Evolutionary conservation across 805 yeast genomes (phyloP), one percentile per base, ranked within the genome.

Genomic region (Metschnikowia orientalis): DNA sequence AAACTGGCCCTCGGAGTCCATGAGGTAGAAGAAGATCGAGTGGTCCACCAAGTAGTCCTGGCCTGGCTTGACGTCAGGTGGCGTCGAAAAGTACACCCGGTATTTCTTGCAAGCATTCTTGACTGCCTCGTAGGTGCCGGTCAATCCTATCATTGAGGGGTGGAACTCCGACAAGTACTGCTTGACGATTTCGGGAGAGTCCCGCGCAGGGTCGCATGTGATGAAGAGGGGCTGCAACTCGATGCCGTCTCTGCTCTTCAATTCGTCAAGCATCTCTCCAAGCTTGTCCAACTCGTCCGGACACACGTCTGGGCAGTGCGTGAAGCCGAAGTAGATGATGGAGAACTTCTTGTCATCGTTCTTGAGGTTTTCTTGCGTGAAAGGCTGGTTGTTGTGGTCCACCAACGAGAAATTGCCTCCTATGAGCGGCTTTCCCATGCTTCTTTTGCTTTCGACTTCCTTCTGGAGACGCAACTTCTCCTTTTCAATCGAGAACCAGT

Each of bases 1-100:
- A 53, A 87, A 92, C 53, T 86, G 78, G 29, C 97, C 98, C 56
- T 92, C 96, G n/a, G 95, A 89, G 56, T 92, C 97, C 97, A 92
- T 90, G 50, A 92, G 67, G 54, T 92, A 92, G 63, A 90, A 90
- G 75, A 92, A 92, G 38, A 92, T 88, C 3, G 97, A 90, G 61
- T 92, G 98, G 56, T 92, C 98, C 19, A 92, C 98, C 41, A 92
- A 69, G 55, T 92, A 92, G 50, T 92, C 96, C 60, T 92, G 95
- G 12, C 97, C 97, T 0, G 95, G 92, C 56, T 88, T 86, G 28
- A 92, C 81, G 53, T 87, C 77, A 16, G 89, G 84, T 3, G 98
- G 98, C 1, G 98, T 92, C n/a, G 95, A 86, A 60, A 92, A 92
- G 60, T 92, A 92, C 9, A 92, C 98, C 46, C 98, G 73, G 62